Conservation (phyloP, 2,329 filamentous ascomycete genomes). For the Penicillium oxalicum region DNA sequence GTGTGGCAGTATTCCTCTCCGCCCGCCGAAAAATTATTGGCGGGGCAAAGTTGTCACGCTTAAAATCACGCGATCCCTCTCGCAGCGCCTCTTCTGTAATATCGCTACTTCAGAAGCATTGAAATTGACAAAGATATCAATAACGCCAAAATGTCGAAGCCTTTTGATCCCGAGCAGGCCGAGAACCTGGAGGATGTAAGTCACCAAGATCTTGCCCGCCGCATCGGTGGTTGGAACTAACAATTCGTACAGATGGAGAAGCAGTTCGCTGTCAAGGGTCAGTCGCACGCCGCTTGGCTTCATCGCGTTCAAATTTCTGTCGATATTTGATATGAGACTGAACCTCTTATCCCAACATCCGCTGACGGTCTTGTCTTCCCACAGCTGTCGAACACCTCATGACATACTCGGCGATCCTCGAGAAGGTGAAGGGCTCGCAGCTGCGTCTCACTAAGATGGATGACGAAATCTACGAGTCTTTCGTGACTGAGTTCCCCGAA, state of each 20-base stretch:
- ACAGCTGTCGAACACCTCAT: slow-evolving; percentile 85
- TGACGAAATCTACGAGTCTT: slow-evolving; percentile 88
- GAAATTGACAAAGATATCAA: neutral
- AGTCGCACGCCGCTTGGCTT: neutral
- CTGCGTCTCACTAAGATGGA: slow-evolving; percentile 90
- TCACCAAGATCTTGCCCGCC: slow-evolving; percentile 5
- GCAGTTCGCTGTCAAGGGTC: slow-evolving; percentile 96
- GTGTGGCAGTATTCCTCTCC: slow-evolving; percentile 19
- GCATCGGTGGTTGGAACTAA: slow-evolving; percentile 19
- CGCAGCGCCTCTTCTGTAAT: neutral
- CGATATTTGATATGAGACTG: neutral
- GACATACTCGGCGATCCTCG: slow-evolving; percentile 94
- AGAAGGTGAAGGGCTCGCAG: slow-evolving; percentile 80
- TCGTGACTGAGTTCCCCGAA: slow-evolving; percentile 82
- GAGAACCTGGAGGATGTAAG: slow-evolving; percentile 66
- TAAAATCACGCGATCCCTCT: too few species aligned
- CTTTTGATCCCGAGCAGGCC: slow-evolving; percentile 55
- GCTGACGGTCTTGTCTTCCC: slow-evolving; percentile 6
- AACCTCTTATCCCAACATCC: neutral
- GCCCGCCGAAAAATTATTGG: slow-evolving; percentile 30
- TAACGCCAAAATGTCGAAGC: slow-evolving; percentile 31
- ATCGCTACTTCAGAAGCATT: neutral
- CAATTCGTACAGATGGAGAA: slow-evolving; percentile 72
- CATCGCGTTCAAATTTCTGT: neutral
- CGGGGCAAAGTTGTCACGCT: slow-evolving; percentile 20